phyloP scores from a whole-genome alignment of 1,284 basidiomycete genomes.

The Dichomitus squalens region DNA sequence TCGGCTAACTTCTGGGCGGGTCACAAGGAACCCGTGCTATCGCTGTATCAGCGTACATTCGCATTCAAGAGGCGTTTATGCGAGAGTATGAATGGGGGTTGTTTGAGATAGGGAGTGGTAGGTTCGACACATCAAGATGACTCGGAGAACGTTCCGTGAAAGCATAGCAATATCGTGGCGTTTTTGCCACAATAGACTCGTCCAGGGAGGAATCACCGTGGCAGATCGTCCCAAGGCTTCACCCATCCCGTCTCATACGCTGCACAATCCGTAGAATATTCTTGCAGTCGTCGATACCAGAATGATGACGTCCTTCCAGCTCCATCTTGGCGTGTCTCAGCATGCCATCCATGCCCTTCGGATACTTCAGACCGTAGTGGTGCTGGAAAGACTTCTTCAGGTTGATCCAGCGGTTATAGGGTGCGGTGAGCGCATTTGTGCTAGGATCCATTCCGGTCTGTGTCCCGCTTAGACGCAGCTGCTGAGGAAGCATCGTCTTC shows the following conservation, averaged over 20 bases:
- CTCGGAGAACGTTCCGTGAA: not conserved
- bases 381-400: slow-evolving; percentile 32
- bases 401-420: slow-evolving; percentile 35
- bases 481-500: slow-evolving; percentile 38
- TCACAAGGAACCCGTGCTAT: slow-evolving; percentile 4
- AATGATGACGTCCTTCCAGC: slow-evolving; percentile 42
- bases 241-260: slow-evolving; percentile 31
- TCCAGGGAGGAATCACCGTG: not conserved
- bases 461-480: slow-evolving; percentile 29
- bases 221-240: slow-evolving; percentile 26
- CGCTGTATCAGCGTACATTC: not conserved
- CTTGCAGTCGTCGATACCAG: slow-evolving; percentile 44
- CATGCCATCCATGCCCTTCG: slow-evolving; percentile 33
- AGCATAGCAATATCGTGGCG: not conserved
- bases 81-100: not conserved
- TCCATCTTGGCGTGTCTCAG: slow-evolving; percentile 27
- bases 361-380: slow-evolving; percentile 22
- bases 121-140: not conserved
- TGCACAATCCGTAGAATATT: slow-evolving; percentile 40
- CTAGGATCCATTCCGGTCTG: slow-evolving; percentile 23
- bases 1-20: slow-evolving; percentile 12
- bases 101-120: not conserved
- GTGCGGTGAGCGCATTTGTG: slow-evolving; percentile 18
- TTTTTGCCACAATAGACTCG: not conserved
- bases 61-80: too few relatives aligned